A percentile compares a stretch with the other conserved stretches of the same genome.
Evolutionary conservation across 2,329 filamentous ascomycete genomes (phyloP).

Genomic region (Pezicula radicicola): DNA sequence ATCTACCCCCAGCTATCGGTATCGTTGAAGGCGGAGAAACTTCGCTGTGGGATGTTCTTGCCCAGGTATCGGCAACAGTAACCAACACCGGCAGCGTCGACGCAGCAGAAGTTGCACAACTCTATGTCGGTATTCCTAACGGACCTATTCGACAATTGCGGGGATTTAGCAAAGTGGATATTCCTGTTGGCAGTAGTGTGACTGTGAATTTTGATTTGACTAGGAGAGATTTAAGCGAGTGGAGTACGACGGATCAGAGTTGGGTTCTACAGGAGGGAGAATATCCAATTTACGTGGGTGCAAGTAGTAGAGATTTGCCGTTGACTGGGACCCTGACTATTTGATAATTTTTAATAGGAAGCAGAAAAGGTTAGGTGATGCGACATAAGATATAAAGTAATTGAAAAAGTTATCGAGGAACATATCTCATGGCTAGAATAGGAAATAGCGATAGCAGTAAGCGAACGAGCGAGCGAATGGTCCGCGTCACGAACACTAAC

Average conservation of each 20-base stretch:
- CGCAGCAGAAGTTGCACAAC: slow-evolving; percentile 29
- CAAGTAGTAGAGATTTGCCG: slow-evolving; percentile 15
- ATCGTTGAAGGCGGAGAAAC: slow-evolving; percentile 51
- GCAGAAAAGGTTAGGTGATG: not conserved
- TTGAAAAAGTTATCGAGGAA: too few relatives aligned
- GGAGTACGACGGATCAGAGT: slow-evolving; percentile 57
- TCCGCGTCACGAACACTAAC: too few relatives aligned
- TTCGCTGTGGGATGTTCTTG: slow-evolving; percentile 51
- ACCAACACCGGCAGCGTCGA: slow-evolving; percentile 46
- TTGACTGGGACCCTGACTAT: slow-evolving; percentile 6
- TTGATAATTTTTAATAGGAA: not conserved
- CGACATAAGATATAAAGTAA: too few relatives aligned
- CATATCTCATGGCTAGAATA: too few relatives aligned
- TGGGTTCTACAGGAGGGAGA: slow-evolving; percentile 44
- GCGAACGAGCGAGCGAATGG: too few relatives aligned
- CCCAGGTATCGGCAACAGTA: slow-evolving; percentile 44
- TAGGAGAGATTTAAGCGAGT: slow-evolving; percentile 60
- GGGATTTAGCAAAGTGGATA: slow-evolving; percentile 56
- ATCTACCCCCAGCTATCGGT: slow-evolving; percentile 41
- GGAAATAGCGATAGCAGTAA: too few relatives aligned
- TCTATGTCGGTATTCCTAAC: slow-evolving; percentile 27
- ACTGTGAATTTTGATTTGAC: slow-evolving; percentile 50
- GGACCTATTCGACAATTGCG: slow-evolving; percentile 58
- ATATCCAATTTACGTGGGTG: slow-evolving; percentile 19
- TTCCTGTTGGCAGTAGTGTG: slow-evolving; percentile 43